phyloP scores from a whole-genome alignment of 2,329 filamentous ascomycete species.

The Penicillium sp. region DNA sequence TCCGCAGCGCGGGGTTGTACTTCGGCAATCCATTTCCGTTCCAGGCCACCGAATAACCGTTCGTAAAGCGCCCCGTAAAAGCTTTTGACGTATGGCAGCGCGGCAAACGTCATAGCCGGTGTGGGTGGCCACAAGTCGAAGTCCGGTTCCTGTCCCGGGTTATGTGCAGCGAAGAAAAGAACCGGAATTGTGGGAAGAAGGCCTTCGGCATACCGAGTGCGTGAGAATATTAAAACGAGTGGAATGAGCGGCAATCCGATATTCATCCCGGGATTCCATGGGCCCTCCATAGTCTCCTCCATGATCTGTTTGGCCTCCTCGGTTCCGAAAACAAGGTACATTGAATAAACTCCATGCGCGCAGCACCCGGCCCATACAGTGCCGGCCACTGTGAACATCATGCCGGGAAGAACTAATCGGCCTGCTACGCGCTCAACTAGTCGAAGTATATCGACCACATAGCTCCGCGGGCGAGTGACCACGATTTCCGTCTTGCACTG shows the following conservation, averaged over 20 bases:
- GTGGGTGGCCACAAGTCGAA: constrained; percentile 65
- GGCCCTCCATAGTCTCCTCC: constrained; percentile 36
- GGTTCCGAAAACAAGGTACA: constrained; percentile 65
- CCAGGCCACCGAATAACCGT: constrained; percentile 56
- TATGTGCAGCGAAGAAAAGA: constrained; percentile 52
- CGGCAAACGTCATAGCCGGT: constrained; percentile 64
- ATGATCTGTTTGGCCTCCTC: constrained; percentile 61
- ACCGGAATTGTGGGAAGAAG: constrained; percentile 64
- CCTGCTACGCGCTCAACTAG: constrained; percentile 57
- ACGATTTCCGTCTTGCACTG: constrained; percentile 83
- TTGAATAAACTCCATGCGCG: constrained; percentile 61
- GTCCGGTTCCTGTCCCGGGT: constrained; percentile 48
- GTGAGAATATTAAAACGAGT: constrained; percentile 65
- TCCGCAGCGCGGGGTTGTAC: constrained; percentile 58
- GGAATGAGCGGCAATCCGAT: constrained; percentile 68
- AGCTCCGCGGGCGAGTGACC: constrained; percentile 71
- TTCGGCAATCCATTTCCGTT: constrained; percentile 62
- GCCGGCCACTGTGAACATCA: constrained; percentile 52
- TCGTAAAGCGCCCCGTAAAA: constrained; percentile 65
- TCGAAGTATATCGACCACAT: constrained; percentile 67
- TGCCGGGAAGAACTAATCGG: constrained; percentile 64
- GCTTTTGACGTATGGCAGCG: constrained; percentile 64
- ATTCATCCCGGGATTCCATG: constrained; percentile 53
- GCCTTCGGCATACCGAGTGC: constrained; percentile 63
- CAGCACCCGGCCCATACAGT: constrained; percentile 54